Conservation (phyloP, 2,329 filamentous ascomycete genomes). For the Pseudocercospora eumusae region DNA sequence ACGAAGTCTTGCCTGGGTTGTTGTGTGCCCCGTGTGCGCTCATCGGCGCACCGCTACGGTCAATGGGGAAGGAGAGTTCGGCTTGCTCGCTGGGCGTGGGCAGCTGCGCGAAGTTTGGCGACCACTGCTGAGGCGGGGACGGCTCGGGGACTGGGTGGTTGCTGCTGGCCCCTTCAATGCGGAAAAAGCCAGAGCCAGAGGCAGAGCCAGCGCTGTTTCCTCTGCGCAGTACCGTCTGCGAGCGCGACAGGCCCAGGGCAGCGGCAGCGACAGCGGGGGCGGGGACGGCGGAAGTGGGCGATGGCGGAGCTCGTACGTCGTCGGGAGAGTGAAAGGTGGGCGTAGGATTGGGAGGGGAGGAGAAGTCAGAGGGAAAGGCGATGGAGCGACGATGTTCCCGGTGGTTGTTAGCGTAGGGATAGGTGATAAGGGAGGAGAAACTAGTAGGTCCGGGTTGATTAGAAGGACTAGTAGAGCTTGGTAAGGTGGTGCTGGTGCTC, state of each 20-base stretch:
- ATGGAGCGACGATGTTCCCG: constrained; percentile 12
- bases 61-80: constrained; percentile 16
- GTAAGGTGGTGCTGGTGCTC: not conserved
- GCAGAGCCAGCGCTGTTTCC: not conserved
- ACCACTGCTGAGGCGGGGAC: constrained; percentile 28
- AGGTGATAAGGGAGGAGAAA: not conserved
- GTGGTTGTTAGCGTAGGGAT: constrained; percentile 10
- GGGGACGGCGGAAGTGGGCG: constrained; percentile 19
- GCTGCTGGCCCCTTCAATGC: not conserved
- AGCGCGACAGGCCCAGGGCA: constrained; percentile 27
- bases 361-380: constrained; percentile 7
- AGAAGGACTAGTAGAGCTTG: not conserved
- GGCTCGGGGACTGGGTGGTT: constrained; percentile 9
- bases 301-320: constrained; percentile 19
- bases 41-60: constrained; percentile 33
- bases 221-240: constrained; percentile 32
- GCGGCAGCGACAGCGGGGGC: too few relatives aligned
- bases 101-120: constrained; percentile 29
- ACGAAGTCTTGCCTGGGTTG: constrained; percentile 38
- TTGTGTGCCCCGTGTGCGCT: constrained; percentile 29
- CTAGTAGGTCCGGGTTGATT: not conserved
- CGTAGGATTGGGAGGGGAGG: constrained; percentile 11
- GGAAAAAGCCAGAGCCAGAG: not conserved
- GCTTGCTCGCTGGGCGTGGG: constrained; percentile 30
- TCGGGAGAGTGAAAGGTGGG: constrained; percentile 23